phyloP scores from a whole-genome alignment of 169 alveolate genomes.

The Babesia bigemina region DNA sequence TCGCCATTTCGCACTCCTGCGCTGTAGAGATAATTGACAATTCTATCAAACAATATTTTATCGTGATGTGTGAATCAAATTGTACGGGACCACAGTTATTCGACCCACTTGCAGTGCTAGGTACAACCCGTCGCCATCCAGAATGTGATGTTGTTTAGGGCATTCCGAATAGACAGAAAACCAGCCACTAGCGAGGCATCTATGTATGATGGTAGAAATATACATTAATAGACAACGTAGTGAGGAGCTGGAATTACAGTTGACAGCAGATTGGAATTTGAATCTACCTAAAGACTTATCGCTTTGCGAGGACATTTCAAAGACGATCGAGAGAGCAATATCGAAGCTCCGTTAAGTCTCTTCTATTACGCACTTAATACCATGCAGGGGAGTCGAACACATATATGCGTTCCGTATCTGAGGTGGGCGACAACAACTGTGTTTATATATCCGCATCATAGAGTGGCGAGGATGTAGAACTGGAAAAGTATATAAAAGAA shows the following conservation, averaged over 20 bases:
- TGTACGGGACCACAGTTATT: background rate
- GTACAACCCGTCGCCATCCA: background rate
- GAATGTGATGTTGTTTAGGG: background rate
- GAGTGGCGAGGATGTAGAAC: conserved; percentile 35
- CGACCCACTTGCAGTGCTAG: background rate
- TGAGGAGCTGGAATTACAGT: conserved; percentile 57
- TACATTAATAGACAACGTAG: conserved; percentile 37
- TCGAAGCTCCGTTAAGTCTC: conserved; percentile 42
- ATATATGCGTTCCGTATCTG: conserved; percentile 16
- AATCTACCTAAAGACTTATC: conserved; percentile 44
- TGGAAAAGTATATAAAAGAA: conserved; percentile 45
- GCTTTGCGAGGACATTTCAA: conserved; percentile 42
- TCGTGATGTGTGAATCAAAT: too few relatives aligned
- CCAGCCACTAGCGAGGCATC: too few relatives aligned
- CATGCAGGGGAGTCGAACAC: conserved; percentile 58
- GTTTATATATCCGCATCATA: background rate
- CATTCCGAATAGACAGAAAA: too few relatives aligned
- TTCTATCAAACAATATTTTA: background rate
- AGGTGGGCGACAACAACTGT: background rate
- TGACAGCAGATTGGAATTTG: conserved; percentile 44
- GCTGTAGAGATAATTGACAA: background rate
- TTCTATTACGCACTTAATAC: background rate
- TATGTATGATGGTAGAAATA: conserved; percentile 48
- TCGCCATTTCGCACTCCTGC: conserved; percentile 51
- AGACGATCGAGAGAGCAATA: conserved; percentile 33